Evolutionary conservation across 257 asterid species (phyloP), one percentile per base, ranked within the genome.

Genomic region (Solanum chilense): DNA sequence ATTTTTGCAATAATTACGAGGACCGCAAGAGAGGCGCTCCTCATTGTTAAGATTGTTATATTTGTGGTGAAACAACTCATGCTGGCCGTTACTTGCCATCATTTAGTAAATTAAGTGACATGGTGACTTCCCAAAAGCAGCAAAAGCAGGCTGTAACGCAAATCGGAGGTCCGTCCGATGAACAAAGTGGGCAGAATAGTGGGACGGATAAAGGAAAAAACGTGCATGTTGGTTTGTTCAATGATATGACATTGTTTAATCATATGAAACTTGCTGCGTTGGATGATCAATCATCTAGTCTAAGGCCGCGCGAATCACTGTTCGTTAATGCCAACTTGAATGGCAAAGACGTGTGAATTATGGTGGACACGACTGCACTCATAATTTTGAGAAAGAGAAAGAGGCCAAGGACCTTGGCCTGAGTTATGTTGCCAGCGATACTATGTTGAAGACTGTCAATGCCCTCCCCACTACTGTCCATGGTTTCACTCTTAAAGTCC

Each of bases 111-210:
- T 56, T 56, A 3, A 56, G 9, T 0, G 12, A 5, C 21, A 56
- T 3, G 66, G 12, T 20, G 7, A 12, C 5, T 56, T 1, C 66
- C 3, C 25, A 56, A 7, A 20, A 56, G 12, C 2, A 56, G 0
- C 5, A 20, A 56, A 4, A 56, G n/a, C 0, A 56, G 64, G 25
- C 0, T 7, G 8, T 1, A 1, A 20, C 3, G 25, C 25, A 20
- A 56, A 7, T 0, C 5, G 2, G 1, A 7, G 66, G 25, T 20
- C 5, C 1, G 0, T 7, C 0, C 5, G 2, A 0, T 2, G 25
- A 56, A 12, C 12, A 20, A 18, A 0, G 25, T 8, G 12, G 25
- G 3, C 5, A 56, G 4, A 4, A 3, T 7, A 3, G 25, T 56
- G 25, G 0, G 5, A 10, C 12, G 2, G 5, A 56, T 0, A 56